A percentile compares a stretch with the other conserved stretches of the same genome.
Evolutionary conservation across 192 early-diverging fungal species (phyloP).

Genomic region (Coemansia sp.): DNA sequence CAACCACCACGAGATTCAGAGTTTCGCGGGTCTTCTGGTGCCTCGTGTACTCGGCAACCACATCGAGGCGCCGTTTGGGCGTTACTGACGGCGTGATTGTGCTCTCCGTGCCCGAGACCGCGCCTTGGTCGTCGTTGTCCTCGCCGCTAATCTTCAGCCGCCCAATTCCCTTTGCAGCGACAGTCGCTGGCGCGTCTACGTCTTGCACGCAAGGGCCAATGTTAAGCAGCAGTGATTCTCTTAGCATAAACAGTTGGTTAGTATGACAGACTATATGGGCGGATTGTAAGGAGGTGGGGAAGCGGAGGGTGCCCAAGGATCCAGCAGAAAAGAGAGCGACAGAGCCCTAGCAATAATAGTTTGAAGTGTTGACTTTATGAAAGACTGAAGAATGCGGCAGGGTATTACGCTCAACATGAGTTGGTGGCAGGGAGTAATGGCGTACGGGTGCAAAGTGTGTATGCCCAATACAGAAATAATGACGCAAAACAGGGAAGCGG

Average conservation of each 20-base stretch:
- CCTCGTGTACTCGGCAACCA: slow-evolving; percentile 37
- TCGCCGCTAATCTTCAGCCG: slow-evolving; percentile 19
- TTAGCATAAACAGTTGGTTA: slow-evolving; percentile 9
- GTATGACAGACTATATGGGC: background rate
- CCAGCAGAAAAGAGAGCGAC: background rate
- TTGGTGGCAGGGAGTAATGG: too few species aligned
- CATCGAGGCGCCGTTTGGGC: slow-evolving; percentile 28
- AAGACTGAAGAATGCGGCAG: too few species aligned
- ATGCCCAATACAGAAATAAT: too few species aligned
- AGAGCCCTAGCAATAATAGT: too few species aligned
- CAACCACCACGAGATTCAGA: slow-evolving; percentile 85
- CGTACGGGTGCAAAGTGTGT: too few species aligned
- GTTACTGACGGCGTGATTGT: slow-evolving; percentile 9
- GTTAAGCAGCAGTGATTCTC: background rate
- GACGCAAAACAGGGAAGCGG: too few species aligned
- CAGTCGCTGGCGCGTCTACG: slow-evolving; percentile 8
- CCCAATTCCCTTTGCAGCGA: slow-evolving; percentile 14
- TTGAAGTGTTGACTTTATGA: too few species aligned
- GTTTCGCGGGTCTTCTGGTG: slow-evolving; percentile 55
- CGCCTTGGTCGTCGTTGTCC: slow-evolving; percentile 27
- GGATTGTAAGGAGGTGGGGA: slow-evolving; percentile 4
- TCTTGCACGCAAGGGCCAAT: background rate
- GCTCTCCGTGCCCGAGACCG: slow-evolving; percentile 1
- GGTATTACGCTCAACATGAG: too few species aligned
- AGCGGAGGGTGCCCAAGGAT: background rate